Base-by-base conservation (phyloP, 371 early-diverging fungal species). In the Syncephalis fuscata region DNA sequence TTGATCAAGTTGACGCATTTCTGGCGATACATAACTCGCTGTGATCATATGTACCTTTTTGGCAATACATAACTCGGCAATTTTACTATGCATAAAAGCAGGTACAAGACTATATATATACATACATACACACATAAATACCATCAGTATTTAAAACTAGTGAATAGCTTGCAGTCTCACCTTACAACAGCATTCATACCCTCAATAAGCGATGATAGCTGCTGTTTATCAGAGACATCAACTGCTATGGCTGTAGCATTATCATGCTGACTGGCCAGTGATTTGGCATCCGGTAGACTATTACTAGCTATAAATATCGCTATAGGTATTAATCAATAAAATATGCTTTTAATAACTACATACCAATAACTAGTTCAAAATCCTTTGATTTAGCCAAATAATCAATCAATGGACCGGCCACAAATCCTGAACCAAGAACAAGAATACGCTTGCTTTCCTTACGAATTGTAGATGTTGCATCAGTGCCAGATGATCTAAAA, bases 41-140 rank as follows among this genome's bases (percentile, higher is more conserved):
- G 96, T 97, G 14, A 96, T 92, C 75, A 96, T 86, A 59, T 92
- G 82, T 62, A 90, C 92, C 58, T 74, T 71, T 59, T 85, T 70
- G 50, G 77, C 72, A 48, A 94, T 78, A 39, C 89, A 87, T 1
- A 73, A 67, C 48, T 82, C 65, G 23, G 92, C 88, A 15, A 94
- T 80, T 26, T 73, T 64, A 4, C 87, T 70, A 58, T 96, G 97
- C 49, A 91, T 78, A 26, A 82, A 81, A 47, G 92, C 92, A n/a
- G 97, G 95, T 3, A 96, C 81, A 56, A 96, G 70, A 56, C 92
- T 85, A 42, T n/a, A 4, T n/a, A n/a, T n/a, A n/a, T n/a, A n/a
- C n/a, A n/a, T n/a, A n/a, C n/a, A n/a, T n/a, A n/a, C n/a, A n/a
- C n/a, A n/a, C n/a, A n/a, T n/a, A n/a, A n/a, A n/a, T n/a, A n/a